Percentiles rank a stretch among this genome's conserved stretches.
Evolutionary conservation across 106 monocot species (phyloP).

Genomic region (Dioscorea alata): DNA sequence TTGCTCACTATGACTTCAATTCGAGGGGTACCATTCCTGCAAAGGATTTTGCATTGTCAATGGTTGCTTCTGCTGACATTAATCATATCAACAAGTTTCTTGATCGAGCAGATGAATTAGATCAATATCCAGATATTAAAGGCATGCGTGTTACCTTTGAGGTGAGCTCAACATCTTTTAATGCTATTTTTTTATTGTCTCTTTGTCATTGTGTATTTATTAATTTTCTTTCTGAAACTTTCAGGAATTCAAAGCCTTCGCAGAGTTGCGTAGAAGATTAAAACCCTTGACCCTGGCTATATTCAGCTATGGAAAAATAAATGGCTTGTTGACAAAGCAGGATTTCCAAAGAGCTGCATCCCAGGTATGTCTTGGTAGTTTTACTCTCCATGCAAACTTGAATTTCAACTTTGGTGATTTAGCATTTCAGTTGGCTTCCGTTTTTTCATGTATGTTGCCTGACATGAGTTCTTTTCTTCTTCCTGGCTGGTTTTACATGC

Average conservation of each 20-base stretch:
- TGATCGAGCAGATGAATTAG: slow-evolving; percentile 68
- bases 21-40: slow-evolving; percentile 61
- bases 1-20: slow-evolving; percentile 81
- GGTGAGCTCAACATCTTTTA: slow-evolving; percentile 26
- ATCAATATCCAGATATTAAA: slow-evolving; percentile 28
- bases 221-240: slow-evolving; percentile 7
- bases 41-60: slow-evolving; percentile 93
- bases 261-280: slow-evolving; percentile 58
- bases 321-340: slow-evolving; percentile 71
- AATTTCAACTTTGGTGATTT: too few species aligned
- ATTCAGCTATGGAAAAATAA: slow-evolving; percentile 74
- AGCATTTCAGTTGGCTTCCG: too few species aligned
- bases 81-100: slow-evolving; percentile 79
- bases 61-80: slow-evolving; percentile 84
- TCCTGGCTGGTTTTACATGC: too few species aligned
- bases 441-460: too few species aligned
- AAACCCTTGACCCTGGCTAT: slow-evolving; percentile 62
- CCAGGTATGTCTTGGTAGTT: slow-evolving; percentile 38
- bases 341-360: slow-evolving; percentile 84
- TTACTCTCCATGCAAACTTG: too few species aligned
- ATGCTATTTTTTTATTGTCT: too few species aligned
- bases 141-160: slow-evolving; percentile 69
- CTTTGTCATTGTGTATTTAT: slow-evolving; percentile 3
- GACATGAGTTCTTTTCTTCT: too few species aligned
- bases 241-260: slow-evolving; percentile 93